These are phyloP conservation scores for Hibiscus trionum DNA, from an alignment of 345 rosid genomes.

Conservation along the genomic window DNA sequence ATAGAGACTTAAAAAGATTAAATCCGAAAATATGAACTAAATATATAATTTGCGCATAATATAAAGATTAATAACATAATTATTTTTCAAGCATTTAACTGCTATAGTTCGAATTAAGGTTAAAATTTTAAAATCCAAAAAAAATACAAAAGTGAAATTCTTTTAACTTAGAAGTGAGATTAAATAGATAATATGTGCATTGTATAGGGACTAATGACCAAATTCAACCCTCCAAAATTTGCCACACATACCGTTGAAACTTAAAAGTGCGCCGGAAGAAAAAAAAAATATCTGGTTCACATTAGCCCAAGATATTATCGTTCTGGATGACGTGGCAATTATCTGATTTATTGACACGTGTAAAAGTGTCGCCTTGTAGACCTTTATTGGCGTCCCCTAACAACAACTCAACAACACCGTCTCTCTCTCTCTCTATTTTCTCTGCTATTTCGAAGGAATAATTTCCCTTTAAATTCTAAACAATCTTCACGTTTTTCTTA, in stretches of 20 bases:
- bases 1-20: too few species aligned
- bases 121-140: too few species aligned
- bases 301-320: conserved; percentile 40
- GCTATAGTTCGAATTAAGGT: too few species aligned
- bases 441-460: conserved; percentile 6
- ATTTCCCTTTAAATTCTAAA: background rate
- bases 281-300: conserved; percentile 40
- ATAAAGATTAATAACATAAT: too few species aligned
- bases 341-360: conserved; percentile 29
- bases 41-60: too few species aligned
- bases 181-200: too few species aligned
- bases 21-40: too few species aligned
- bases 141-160: too few species aligned
- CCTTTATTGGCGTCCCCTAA: conserved; percentile 15
- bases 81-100: too few species aligned
- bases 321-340: conserved; percentile 33
- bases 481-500: conserved; percentile 9
- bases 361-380: conserved; percentile 68
- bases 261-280: background rate
- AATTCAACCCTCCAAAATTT: too few species aligned
- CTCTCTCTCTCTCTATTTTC: background rate
- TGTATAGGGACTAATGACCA: background rate
- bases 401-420: conserved; percentile 9
- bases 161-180: too few species aligned
- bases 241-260: background rate